Base-by-base conservation (phyloP, 148 eudicot species). In the Vaccinium macrocarpon region DNA sequence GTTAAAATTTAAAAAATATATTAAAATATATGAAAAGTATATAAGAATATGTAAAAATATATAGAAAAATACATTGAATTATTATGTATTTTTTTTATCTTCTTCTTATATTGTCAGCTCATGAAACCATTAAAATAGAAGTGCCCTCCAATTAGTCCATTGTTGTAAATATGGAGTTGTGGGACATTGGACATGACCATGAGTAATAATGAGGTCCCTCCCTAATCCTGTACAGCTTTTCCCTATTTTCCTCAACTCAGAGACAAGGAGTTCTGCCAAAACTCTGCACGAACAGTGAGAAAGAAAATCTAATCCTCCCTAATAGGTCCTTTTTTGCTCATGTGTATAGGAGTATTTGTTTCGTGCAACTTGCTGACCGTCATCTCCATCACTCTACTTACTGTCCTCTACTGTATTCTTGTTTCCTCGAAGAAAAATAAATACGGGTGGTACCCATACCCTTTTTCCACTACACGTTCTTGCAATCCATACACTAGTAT, bases 211-310 rank as follows among this genome's bases (percentile, higher is more conserved):
- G 76, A 23, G 38, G 59, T 70, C 51, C 73, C 21, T 35, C 38
- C 38, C 38, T 35, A 2, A 2, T 35, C 38, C 38, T 35, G 38
- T 35, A 80, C 3, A 70, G 8, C 42, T 61, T 32, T 61, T 32
- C 8, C 48, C 53, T 7, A 5, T 5, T 14, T 18, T 2, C 50
- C 19, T 42, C 71, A 12, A 46, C 74, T 15, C 53, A 49, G 32
- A 59, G 51, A 50, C 29, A 48, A 81, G 73, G 83, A 59, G 21
- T 51, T 25, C 83, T 49, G 57, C 59, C 75, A 81, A 66, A 27
- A 78, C 27, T 81, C 75, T 68, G 83, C 76, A 81, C 83, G 59
- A 81, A 66, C 59, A 64, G 83, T 68, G 18, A 13, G 83, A 62
- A n/a, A 81, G 71, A 25, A 81, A 81, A 66, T 81, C 48, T 81